phyloP scores from a whole-genome alignment of 202 grass and related monocot species.

The Musa balbisiana region DNA sequence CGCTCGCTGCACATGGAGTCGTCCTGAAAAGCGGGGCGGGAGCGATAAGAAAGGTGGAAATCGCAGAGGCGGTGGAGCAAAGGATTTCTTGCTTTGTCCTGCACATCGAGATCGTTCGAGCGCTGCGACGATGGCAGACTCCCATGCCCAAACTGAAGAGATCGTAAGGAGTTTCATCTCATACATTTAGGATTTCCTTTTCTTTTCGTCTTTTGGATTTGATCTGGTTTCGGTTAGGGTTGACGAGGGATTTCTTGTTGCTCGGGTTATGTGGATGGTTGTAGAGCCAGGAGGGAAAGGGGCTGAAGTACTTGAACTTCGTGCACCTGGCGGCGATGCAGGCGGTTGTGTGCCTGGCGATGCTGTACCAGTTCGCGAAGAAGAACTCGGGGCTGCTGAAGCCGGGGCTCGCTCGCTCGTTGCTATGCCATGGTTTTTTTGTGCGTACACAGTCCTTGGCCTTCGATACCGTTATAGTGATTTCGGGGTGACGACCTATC shows the following conservation, averaged over 20 bases:
- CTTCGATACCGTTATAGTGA: too few relatives aligned
- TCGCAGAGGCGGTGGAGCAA: too few relatives aligned
- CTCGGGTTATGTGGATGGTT: constrained; percentile 17
- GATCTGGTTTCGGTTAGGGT: not conserved
- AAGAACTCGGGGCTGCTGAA: constrained; percentile 61
- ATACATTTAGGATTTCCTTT: not conserved
- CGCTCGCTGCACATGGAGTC: too few relatives aligned
- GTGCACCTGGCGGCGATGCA: constrained; percentile 39
- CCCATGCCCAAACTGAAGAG: not conserved
- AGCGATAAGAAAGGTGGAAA: too few relatives aligned
- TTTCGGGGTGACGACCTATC: too few relatives aligned
- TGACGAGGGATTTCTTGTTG: not conserved
- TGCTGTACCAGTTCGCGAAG: constrained; percentile 60
- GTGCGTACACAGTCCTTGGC: too few relatives aligned
- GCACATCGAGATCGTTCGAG: not conserved
- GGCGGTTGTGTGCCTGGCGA: constrained; percentile 35
- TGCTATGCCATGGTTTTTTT: too few relatives aligned
- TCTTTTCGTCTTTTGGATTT: not conserved
- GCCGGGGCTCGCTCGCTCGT: constrained; percentile 6
- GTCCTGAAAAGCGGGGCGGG: too few relatives aligned
- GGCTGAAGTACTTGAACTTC: constrained; percentile 66
- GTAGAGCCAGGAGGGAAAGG: constrained; percentile 14
- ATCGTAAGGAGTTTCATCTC: constrained; percentile 8
- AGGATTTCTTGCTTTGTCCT: too few relatives aligned
- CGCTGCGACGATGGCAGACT: constrained; percentile 19